Base-by-base conservation (phyloP, 1,284 basidiomycete genomes). In the Apiotrichum mycotoxinovorans region DNA sequence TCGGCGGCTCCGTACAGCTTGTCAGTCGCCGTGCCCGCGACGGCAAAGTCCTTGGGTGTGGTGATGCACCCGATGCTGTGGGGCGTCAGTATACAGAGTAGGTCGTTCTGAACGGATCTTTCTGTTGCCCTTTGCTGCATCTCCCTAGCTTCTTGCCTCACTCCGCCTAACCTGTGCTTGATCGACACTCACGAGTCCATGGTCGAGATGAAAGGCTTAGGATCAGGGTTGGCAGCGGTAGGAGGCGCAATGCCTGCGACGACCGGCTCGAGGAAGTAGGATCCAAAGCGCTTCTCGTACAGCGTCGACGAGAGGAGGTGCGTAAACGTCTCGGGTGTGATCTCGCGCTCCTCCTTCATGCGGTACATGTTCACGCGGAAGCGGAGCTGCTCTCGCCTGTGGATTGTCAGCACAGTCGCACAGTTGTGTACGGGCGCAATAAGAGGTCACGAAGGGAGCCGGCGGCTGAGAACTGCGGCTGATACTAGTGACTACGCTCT, bases 291-390 rank as follows among this genome's bases (percentile, higher is more conserved):
- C 73, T 86, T 86, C 79, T 98, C 93, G 78, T 98, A 99, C 27
- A 99, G 83, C n/a, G 95, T 96, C 55, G 91, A 94, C 53, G 91
- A 94, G 62, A 98, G 88, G 64, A 99, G 86, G 72, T 95, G 91
- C 25, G 93, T 89, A 78, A 98, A 98, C 10, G 92, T 93, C 80
- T 94, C 87, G 47, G 96, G 96, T 67, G 93, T 87, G 71, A 99
- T 97, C 69, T 94, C 88, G 60, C 96, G 85, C 74, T 98, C 95
- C 77, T 99, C 96, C 80, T 98, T 99, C 84, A 99, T 97, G 49
- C 91, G 90, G 80, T 98, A 98, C 91, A 98, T 96, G 81, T 98
- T 99, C 58, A 96, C 87, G 60, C 94, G 84, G 80, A 90, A 96
- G 56, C 96, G 86, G 70, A 97, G 87, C 54, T 86, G 84, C 76